Conservation (phyloP, 75 land plant genomes). For the Selaginella moellendorffii region DNA sequence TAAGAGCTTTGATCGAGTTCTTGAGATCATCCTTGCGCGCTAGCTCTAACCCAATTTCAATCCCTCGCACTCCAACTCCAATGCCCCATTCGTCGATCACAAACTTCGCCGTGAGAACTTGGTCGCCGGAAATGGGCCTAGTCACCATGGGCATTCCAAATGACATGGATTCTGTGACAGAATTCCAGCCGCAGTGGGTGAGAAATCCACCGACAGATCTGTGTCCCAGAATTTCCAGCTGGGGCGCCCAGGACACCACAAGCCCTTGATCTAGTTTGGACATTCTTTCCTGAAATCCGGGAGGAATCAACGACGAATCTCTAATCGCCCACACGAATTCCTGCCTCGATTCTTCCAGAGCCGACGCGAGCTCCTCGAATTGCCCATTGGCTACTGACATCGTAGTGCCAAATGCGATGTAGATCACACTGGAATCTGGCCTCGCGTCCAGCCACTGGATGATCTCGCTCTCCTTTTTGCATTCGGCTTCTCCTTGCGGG, state of each 20-base stretch:
- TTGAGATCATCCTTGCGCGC: neutral
- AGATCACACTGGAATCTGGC: neutral
- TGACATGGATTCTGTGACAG: neutral
- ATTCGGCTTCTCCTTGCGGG: neutral
- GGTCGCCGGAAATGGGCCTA: neutral
- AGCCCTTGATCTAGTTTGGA: neutral
- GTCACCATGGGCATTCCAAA: neutral
- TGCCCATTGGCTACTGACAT: neutral
- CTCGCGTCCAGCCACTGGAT: neutral
- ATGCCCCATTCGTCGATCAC: neutral
- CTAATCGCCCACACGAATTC: neutral
- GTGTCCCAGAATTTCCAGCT: neutral
- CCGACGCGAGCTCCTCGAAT: neutral
- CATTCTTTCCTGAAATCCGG: neutral
- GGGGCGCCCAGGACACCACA: neutral
- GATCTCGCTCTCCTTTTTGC: neutral
- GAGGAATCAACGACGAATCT: neutral
- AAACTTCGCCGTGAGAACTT: neutral
- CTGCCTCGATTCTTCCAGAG: neutral
- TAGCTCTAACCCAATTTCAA: neutral
- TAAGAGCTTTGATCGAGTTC: neutral
- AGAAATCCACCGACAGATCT: neutral
- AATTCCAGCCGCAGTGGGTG: conserved; percentile 6
- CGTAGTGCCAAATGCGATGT: conserved; percentile 4
- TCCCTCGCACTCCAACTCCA: neutral